Conservation (phyloP, 1,284 basidiomycete genomes). For the Pterulicium gracile region DNA sequence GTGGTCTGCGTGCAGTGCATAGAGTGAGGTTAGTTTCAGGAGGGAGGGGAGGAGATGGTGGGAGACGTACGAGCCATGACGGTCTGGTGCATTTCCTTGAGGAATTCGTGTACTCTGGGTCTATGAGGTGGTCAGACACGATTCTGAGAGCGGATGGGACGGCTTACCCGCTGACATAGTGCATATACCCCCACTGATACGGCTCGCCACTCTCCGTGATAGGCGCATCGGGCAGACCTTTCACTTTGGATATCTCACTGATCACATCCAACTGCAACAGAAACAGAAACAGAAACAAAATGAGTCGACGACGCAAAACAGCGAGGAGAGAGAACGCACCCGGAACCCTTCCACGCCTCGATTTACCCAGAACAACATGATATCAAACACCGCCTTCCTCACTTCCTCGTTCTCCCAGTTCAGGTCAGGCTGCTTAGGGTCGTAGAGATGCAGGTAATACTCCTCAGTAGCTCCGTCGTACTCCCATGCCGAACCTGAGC, state of each 20-base stretch:
- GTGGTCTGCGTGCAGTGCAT: conserved; percentile 24
- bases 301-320: conserved; percentile 4
- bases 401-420: conserved; percentile 70
- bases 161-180: conserved; percentile 50
- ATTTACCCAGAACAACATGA: conserved; percentile 68
- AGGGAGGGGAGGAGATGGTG: conserved; percentile 7
- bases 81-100: conserved; percentile 54
- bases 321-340: conserved; percentile 21
- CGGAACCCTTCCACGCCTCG: conserved; percentile 70
- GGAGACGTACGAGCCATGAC: conserved; percentile 42
- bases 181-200: conserved; percentile 45
- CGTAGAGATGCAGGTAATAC: conserved; percentile 69
- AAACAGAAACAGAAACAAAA: conserved; percentile 1
- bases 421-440: conserved; percentile 64
- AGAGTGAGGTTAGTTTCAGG: not conserved
- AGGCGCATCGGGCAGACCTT: conserved; percentile 56
- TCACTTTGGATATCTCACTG: conserved; percentile 54
- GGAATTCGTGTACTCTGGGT: conserved; percentile 55
- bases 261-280: conserved; percentile 52
- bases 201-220: conserved; percentile 37
- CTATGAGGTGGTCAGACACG: conserved; percentile 19
- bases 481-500: conserved; percentile 67
- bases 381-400: conserved; percentile 48
- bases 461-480: conserved; percentile 59
- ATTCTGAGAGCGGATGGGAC: not conserved